phyloP scores from a whole-genome alignment of 352 stramenopile genomes.

The Aphanomyces invadans region DNA sequence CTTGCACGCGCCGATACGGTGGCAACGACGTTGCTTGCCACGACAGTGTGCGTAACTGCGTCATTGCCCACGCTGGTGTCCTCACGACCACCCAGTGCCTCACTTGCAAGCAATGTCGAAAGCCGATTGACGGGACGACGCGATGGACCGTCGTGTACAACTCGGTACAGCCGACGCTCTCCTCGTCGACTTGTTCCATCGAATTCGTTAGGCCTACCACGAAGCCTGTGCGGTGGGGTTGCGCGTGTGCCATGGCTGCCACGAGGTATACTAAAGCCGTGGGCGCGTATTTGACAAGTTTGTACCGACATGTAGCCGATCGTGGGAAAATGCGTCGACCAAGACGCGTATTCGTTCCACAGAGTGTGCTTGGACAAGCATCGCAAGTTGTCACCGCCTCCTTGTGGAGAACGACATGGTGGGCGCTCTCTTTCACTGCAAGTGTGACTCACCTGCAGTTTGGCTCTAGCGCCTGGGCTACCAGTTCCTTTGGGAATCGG shows the following conservation, averaged over 20 bases:
- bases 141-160: background rate
- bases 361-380: background rate
- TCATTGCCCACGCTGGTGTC: no score
- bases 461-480: background rate
- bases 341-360: background rate
- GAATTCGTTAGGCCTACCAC: conserved; percentile 2
- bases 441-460: background rate
- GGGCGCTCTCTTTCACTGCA: background rate
- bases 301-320: background rate
- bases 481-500: no score
- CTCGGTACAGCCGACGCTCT: background rate
- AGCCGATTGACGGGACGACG: background rate
- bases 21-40: background rate
- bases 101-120: background rate
- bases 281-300: background rate
- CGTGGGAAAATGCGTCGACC: background rate
- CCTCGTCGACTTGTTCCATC: background rate
- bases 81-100: no score
- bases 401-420: background rate
- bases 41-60: background rate
- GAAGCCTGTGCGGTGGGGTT: background rate
- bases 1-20: background rate
- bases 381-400: background rate
- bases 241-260: background rate
- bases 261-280: background rate